Evolutionary conservation across 139 green algal species (phyloP).

Genomic region (Chlamydomonas schloesseri): DNA sequence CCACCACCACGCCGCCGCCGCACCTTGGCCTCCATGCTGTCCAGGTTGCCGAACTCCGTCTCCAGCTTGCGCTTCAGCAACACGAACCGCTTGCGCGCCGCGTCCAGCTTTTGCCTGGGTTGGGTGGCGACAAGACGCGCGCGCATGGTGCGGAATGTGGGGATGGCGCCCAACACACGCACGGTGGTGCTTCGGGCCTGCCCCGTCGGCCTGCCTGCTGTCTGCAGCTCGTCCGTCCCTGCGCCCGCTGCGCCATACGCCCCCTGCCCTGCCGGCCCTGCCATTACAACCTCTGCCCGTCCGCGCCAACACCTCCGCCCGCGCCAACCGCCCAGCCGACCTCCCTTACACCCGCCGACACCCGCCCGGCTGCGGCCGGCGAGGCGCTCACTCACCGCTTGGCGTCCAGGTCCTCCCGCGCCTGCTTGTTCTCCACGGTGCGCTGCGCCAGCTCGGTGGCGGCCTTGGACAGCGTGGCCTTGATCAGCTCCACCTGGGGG

Average conservation of each 20-base stretch:
- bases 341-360: too few relatives aligned
- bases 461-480: slow-evolving; percentile 69
- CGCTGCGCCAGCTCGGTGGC: slow-evolving; percentile 67
- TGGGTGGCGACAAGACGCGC: too few relatives aligned
- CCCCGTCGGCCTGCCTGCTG: too few relatives aligned
- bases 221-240: too few relatives aligned
- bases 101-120: slow-evolving; percentile 55
- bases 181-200: too few relatives aligned
- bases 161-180: too few relatives aligned
- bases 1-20: not conserved
- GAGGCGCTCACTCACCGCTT: slow-evolving; percentile 61
- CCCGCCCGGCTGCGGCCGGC: too few relatives aligned
- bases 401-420: slow-evolving; percentile 58
- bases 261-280: too few relatives aligned
- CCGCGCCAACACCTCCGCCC: not conserved
- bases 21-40: slow-evolving; percentile 72
- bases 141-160: not conserved
- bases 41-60: slow-evolving; percentile 69
- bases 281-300: too few relatives aligned
- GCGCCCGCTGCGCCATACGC: too few relatives aligned
- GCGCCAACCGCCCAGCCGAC: too few relatives aligned
- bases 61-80: slow-evolving; percentile 71
- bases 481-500: slow-evolving; percentile 63
- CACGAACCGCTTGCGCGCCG: slow-evolving; percentile 47
- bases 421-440: slow-evolving; percentile 46